phyloP scores from a whole-genome alignment of 352 stramenopile species.

The Globisporangium cederbergense region DNA sequence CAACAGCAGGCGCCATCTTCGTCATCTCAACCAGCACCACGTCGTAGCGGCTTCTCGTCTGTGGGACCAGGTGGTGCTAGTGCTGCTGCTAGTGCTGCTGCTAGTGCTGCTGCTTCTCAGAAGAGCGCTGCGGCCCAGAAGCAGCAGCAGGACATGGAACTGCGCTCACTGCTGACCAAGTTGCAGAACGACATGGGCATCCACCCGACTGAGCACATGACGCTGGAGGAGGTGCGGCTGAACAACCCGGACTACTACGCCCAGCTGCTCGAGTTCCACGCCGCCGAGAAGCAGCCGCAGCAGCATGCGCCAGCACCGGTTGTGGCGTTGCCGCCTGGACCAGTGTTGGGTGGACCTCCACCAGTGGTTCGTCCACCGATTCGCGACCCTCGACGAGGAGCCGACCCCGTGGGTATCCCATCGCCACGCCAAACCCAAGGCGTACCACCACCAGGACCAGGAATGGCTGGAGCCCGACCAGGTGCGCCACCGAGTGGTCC shows the following conservation, averaged over 20 bases:
- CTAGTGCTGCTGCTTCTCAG: no score
- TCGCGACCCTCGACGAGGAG: constrained; percentile 11
- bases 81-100: no score
- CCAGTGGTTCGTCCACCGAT: constrained; percentile 5
- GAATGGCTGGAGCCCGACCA: neutral
- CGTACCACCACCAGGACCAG: neutral
- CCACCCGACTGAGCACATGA: constrained; percentile 83
- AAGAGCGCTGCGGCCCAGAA: constrained; percentile 8
- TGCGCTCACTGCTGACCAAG: constrained; percentile 75
- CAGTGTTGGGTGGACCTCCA: constrained; percentile 9
- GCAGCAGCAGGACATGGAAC: constrained; percentile 71
- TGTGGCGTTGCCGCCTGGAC: constrained; percentile 4
- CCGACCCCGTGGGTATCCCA: neutral
- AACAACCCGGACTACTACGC: constrained; percentile 86
- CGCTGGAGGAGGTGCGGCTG: constrained; percentile 80
- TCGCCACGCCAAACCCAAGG: neutral
- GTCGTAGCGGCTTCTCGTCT: constrained; percentile 4
- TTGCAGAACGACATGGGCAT: constrained; percentile 88
- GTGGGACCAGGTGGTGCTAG: neutral
- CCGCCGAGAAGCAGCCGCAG: constrained; percentile 16
- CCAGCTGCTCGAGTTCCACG: constrained; percentile 70
- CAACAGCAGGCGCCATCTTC: constrained; percentile 13
- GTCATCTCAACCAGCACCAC: constrained; percentile 16
- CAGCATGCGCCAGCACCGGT: neutral
- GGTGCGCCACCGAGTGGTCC: neutral